Base-by-base conservation (phyloP, 2,329 filamentous ascomycete genomes). In the Colletotrichum sp. region DNA sequence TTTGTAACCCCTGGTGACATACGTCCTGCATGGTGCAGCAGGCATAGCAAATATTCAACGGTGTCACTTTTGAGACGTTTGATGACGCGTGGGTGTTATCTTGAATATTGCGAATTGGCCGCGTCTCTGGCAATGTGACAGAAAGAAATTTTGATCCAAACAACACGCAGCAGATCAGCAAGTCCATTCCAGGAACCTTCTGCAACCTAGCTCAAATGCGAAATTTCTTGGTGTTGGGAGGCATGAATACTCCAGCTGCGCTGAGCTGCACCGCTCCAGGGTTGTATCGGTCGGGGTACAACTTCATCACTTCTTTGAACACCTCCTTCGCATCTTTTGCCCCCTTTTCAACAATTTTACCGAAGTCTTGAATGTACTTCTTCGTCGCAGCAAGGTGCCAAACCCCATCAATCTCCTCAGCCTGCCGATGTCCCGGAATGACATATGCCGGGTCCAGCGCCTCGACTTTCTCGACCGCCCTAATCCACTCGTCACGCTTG, bases 401-500 rank as follows among this genome's bases (percentile, higher is more conserved):
- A 4, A 77, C 74, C 0, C 82, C 83, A 66, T 83, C 79, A 0
- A 80, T 65, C 48, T 82, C 80, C 9, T 77, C 25, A 9, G 78
- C 74, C 60, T 77, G 73, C 69, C 79, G 82, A 55, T 85, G 83
- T 0, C 82, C 82, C 7, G 82, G 64, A 1, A 85, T 79, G 3
- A 86, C 84, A 34, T 76, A 79, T 8, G 76, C 71, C 0, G 85
- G 84, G 3, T 81, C 59, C n/a, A 85, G 73, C 0, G 80, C 77
- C 39, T 81, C 80, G 16, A 86, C 80, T 19, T 72, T 81, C 27
- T 83, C 81, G 2, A 86, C 75, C 22, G 55, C 55, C 0, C 71
- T 39, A 7, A 85, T 79, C 84, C 85, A 86, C 15, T 80, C 78
- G 11, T 78, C 70, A 1, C 84, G 77, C 69, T 81, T 80, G 2